Percentiles rank a stretch among this genome's conserved stretches.
These are phyloP conservation scores for Skeletonema menzelii DNA, from an alignment of 108 stramenopile species.

Conservation along the genomic window DNA sequence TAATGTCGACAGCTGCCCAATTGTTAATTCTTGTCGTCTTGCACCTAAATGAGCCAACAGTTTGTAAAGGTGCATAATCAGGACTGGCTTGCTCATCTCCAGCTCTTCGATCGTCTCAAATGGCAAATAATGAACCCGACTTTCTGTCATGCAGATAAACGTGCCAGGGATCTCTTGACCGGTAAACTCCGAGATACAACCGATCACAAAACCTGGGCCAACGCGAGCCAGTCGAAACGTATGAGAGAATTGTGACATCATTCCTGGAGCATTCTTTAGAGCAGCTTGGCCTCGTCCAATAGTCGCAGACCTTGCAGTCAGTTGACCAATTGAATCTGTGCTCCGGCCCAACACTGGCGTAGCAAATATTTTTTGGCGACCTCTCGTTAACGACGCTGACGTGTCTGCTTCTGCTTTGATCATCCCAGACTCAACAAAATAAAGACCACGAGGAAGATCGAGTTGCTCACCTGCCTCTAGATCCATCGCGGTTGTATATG, in stretches of 20 bases:
- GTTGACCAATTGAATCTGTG: conserved; percentile 35
- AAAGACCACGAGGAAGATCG: conserved; percentile 57
- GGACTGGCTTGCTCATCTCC: conserved; percentile 50
- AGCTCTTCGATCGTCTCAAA: conserved; percentile 53
- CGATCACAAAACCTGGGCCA: conserved; percentile 59
- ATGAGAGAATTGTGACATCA: conserved; percentile 31
- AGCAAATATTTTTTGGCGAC: conserved; percentile 15
- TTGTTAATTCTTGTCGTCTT: conserved; percentile 64
- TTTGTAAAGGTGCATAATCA: conserved; percentile 69
- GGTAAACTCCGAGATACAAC: conserved; percentile 37
- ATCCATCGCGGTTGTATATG: conserved; percentile 38
- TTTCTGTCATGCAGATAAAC: conserved; percentile 45
- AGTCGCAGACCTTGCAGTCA: conserved; percentile 54
- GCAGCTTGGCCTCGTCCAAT: conserved; percentile 27
- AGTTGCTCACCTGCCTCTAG: conserved; percentile 36
- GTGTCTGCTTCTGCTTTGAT: conserved; percentile 45
- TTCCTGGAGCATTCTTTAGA: conserved; percentile 19
- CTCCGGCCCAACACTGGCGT: not conserved
- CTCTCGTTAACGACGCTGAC: conserved; percentile 22
- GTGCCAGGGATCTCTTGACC: conserved; percentile 37
- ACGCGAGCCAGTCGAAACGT: conserved; percentile 71
- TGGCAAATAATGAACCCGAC: conserved; percentile 60
- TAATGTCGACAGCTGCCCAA: conserved; percentile 63
- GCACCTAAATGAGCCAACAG: conserved; percentile 66
- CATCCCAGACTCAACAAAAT: conserved; percentile 70